phyloP scores from a whole-genome alignment of 139 green algal species.

The Gonium pectorale region DNA sequence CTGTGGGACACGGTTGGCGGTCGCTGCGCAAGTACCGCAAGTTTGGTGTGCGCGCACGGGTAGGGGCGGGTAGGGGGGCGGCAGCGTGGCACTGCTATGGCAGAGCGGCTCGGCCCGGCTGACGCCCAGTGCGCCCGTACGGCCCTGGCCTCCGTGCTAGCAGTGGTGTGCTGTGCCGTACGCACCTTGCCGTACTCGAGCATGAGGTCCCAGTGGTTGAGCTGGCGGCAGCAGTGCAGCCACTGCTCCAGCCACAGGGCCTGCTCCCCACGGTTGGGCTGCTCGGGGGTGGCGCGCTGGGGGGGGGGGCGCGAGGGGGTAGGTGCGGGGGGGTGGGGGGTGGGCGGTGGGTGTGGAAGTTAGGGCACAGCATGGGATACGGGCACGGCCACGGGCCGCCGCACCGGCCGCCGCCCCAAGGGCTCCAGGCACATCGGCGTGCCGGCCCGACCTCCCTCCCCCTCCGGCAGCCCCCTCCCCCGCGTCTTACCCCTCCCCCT shows the following conservation, averaged over 20 bases:
- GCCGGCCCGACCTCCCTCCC: conserved; percentile 10
- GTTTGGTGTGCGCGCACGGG: no score
- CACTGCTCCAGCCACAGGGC: conserved; percentile 85
- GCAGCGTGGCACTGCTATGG: no score
- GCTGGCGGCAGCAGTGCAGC: conserved; percentile 79
- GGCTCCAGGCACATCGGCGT: no score
- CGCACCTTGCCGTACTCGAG: conserved; percentile 78
- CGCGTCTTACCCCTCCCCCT: background rate
- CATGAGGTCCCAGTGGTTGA: conserved; percentile 96
- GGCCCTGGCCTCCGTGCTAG: no score
- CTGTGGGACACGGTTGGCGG: no score
- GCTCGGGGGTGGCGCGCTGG: background rate
- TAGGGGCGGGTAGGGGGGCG: no score
- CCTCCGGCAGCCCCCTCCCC: background rate
- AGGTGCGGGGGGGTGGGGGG: conserved; percentile 3
- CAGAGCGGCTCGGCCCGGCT: no score
- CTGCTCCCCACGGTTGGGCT: conserved; percentile 62
- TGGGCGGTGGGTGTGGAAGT: background rate
- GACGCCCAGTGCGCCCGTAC: no score
- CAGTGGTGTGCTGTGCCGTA: background rate
- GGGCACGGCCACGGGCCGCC: no score
- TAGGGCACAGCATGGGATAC: no score
- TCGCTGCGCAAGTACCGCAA: no score
- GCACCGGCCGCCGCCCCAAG: no score
- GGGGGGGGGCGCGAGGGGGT: background rate